Base-by-base conservation (phyloP, 495 filamentous ascomycete species). In the Glutinoglossum americanum region DNA sequence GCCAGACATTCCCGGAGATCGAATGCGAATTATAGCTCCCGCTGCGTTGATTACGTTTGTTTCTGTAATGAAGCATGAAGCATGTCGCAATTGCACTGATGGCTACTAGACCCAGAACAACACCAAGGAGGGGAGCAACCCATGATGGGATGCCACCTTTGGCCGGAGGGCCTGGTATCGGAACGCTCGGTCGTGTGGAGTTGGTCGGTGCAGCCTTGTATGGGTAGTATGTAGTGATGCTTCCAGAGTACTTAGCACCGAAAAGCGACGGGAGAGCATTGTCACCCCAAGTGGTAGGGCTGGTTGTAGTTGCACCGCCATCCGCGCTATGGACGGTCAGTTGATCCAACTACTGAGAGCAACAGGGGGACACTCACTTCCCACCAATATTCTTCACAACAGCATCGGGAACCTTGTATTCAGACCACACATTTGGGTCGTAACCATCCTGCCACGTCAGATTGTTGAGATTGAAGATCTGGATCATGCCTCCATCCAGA, bases 101-200 rank as follows among this genome's bases (percentile, higher is more conserved):
- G 54, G 80, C 70, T 33, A 83, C 64, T 1, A 87, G 69, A 9
- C 82, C 82, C 1, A 82, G 68, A 0, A 86, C 73, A 4, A 82
- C 80, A 4, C 81, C 84, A 19, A 88, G 71, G 1, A 87, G 75
- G 1, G 81, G 80, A 0, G 73, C 76, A 1, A 83, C 70, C 69
- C 78, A 87, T 0, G 64, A 65, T 4, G 82, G 81, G 11, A 80
- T 69, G n/a, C n/a, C n/a, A 4, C 76, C 71, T n/a, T 66, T 61
- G 33, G 9, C 44, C n/a, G 21, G 19, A 37, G 17, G 59, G 28
- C 21, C 28, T 53, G 6, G 51, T 7, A 23, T 33, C 33, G 27
- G 58, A 25, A 11, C 30, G 28, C 0, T 26, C 9, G 17, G 27
- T 48, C 32, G 58, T n/a, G n/a, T n/a, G 19, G 58, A 37, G 23